Evolutionary conservation across 2,329 filamentous ascomycete species (phyloP), one percentile per base, ranked within the genome.

Genomic region (Alternaria triticimaculans): DNA sequence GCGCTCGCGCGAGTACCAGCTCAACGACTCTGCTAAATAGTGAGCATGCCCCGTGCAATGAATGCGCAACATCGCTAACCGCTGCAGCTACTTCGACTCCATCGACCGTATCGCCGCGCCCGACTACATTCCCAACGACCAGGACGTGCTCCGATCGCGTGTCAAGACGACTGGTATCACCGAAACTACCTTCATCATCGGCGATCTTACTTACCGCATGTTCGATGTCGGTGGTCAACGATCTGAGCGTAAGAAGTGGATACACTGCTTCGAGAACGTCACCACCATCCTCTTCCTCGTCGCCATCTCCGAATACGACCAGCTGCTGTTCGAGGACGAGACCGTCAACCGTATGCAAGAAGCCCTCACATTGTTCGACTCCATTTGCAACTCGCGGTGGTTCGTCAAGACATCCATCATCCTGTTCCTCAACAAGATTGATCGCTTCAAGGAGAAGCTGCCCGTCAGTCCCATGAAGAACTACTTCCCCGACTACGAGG

Each of bases 221-320:
- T 97, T 97, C 83, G 94, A 97, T 77, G 94, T 97, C 49, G 94
- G 94, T 87, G 95, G 94, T 70, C 94, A 97, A 83, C 89, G 94
- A 80, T 97, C 93, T 7, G 94, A 97, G 84, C 90, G 94, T 80
- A 97, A 97, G 91, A 97, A 97, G 89, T 97, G 94, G 94, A 97
- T 97, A 74, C 94, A 97, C 85, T 97, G 94, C 85, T 97, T 97
- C 82, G 94, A 97, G 85, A 97, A 97, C 76, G 94, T 97, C 76
- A 97, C 94, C 9, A 97, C 94, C 10, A 97, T 97, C 73, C 91
- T 97, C 43, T 97, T 97, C 89, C 85, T 97, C 60, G 95, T 97
- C 71, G 95, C 95, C 82, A 97, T 97, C 74, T 97, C 94, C 72
- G 94, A 97, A 82, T 97, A 97, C 85, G 94, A 97, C 80, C 94